phyloP scores from a whole-genome alignment of 1,284 basidiomycete genomes.

The Dichomitus squalens region DNA sequence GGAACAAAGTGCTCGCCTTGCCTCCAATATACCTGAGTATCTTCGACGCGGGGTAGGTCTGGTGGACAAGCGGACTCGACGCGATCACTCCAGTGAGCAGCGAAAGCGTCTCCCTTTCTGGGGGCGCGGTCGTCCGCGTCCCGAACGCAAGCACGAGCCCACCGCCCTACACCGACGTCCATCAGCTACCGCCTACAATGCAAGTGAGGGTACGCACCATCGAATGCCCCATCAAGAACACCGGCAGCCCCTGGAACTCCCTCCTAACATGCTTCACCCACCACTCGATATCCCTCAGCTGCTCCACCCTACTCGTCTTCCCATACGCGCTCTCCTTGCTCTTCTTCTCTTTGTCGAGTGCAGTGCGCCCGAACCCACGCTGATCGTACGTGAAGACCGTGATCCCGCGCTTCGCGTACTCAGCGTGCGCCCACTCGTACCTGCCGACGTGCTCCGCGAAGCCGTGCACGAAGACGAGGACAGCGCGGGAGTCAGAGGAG shows the following conservation, averaged over 20 bases:
- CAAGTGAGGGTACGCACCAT: constrained; percentile 57
- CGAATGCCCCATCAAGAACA: constrained; percentile 83
- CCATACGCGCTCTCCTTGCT: constrained; percentile 59
- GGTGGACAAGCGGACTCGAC: constrained; percentile 67
- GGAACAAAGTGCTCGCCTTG: constrained; percentile 48
- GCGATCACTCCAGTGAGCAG: constrained; percentile 68
- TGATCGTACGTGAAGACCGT: constrained; percentile 82
- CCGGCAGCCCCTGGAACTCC: constrained; percentile 48
- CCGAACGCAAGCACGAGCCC: constrained; percentile 63
- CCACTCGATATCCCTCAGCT: constrained; percentile 72
- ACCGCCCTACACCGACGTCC: constrained; percentile 53
- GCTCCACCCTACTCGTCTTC: constrained; percentile 70
- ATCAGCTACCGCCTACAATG: background rate
- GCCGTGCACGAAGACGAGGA: constrained; percentile 83
- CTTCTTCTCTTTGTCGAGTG: constrained; percentile 51
- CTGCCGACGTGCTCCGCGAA: constrained; percentile 82
- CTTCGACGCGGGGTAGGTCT: constrained; percentile 59
- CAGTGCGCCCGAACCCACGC: constrained; percentile 85
- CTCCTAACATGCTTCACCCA: constrained; percentile 57
- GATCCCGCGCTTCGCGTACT: constrained; percentile 58
- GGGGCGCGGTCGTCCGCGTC: constrained; percentile 44
- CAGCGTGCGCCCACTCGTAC: constrained; percentile 70
- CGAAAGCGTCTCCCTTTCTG: constrained; percentile 41
- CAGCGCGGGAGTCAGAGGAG: constrained; percentile 51
- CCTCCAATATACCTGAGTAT: constrained; percentile 55